Conservation (phyloP, 345 rosid genomes). For the Eucalyptus albens region DNA sequence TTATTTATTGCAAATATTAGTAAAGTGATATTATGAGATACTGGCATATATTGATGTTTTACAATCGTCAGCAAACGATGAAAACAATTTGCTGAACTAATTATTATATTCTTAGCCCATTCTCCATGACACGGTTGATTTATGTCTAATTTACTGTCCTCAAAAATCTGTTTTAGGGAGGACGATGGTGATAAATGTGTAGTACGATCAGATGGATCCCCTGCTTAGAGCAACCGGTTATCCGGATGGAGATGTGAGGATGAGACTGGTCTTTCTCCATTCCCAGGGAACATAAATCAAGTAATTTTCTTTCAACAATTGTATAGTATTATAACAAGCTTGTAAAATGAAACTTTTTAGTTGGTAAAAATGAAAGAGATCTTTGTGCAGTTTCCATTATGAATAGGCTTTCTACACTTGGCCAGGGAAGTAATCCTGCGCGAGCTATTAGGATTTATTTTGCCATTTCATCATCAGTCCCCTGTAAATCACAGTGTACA, state of each 20-base stretch:
- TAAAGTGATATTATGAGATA: background rate
- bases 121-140: background rate
- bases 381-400: background rate
- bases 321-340: background rate
- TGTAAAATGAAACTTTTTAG: background rate
- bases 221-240: conserved; percentile 77
- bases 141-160: background rate
- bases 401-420: background rate
- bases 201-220: conserved; percentile 96
- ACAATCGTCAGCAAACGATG: background rate
- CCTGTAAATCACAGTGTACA: background rate
- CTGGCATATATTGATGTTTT: background rate
- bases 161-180: conserved; percentile 40
- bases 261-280: conserved; percentile 95
- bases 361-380: background rate
- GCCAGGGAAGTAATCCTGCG: background rate
- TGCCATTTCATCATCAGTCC: background rate
- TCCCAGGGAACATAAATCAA: conserved; percentile 97
- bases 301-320: conserved; percentile 20
- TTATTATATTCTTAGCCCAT: background rate
- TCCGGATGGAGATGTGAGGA: conserved; percentile 89
- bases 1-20: background rate
- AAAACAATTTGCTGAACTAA: background rate
- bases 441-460: background rate
- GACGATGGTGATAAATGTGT: conserved; percentile 94